phyloP scores from a whole-genome alignment of 495 filamentous ascomycete genomes.

The Diplogelasinospora grovesii region DNA sequence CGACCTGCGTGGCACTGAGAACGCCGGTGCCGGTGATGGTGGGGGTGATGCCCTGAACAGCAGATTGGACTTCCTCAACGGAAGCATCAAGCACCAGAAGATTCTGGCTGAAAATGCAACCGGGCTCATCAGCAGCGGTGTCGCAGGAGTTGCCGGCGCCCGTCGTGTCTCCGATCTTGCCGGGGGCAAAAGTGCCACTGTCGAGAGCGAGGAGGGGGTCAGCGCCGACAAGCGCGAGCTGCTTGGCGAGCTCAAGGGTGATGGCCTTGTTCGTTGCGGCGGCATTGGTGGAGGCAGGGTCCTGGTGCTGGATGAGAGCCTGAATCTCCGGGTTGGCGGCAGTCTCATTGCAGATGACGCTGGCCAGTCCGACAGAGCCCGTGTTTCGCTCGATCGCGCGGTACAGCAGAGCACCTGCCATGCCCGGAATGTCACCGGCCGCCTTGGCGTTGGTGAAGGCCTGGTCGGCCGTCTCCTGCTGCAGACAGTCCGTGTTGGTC shows the following conservation, averaged over 20 bases:
- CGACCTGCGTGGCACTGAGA: constrained; percentile 8
- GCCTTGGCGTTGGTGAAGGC: constrained; percentile 63
- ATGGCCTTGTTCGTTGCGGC: constrained; percentile 48
- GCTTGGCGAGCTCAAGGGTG: constrained; percentile 45
- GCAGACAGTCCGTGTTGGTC: constrained; percentile 53
- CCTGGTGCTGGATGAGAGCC: constrained; percentile 57
- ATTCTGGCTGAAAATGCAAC: constrained; percentile 56
- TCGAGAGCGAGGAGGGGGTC: constrained; percentile 50
- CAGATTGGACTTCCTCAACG: constrained; percentile 46
- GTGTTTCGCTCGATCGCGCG: constrained; percentile 61
- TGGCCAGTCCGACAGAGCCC: constrained; percentile 46
- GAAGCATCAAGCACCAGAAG: constrained; percentile 52
- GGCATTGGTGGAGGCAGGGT: constrained; percentile 47
- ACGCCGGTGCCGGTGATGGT: constrained; percentile 6
- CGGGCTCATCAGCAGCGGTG: constrained; percentile 38
- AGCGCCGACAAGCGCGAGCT: constrained; percentile 51
- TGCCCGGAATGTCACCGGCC: constrained; percentile 47
- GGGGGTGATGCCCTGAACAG: constrained; percentile 27
- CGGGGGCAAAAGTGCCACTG: constrained; percentile 52
- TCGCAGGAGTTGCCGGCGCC: constrained; percentile 53
- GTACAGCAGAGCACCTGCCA: constrained; percentile 52
- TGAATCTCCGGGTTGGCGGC: constrained; percentile 63
- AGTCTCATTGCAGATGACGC: constrained; percentile 48
- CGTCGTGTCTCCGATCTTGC: constrained; percentile 47
- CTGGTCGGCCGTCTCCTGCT: constrained; percentile 59